These are phyloP conservation scores for Eleusine indica DNA, from an alignment of 176 grass and related monocot genomes.

Conservation along the genomic window DNA sequence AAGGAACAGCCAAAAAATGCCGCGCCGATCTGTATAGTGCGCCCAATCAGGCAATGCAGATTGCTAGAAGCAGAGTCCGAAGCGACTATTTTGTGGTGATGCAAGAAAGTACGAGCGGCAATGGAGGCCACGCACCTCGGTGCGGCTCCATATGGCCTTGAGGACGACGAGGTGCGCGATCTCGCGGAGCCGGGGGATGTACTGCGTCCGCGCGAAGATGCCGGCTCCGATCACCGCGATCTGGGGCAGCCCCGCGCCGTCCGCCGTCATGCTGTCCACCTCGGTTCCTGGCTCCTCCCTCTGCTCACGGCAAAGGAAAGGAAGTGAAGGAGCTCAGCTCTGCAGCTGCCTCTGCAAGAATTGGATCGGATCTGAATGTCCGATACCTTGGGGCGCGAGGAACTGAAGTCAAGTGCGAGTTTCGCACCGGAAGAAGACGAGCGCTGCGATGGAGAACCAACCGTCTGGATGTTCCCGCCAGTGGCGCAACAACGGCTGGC, in stretches of 20 bases:
- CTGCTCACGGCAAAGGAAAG: background rate
- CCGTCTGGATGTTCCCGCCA: background rate
- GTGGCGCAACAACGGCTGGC: background rate
- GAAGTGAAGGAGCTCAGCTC: no score
- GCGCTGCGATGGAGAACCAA: background rate
- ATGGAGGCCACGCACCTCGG: conserved; percentile 36
- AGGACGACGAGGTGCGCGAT: conserved; percentile 71
- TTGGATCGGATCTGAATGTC: conserved; percentile 14
- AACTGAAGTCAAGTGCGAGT: background rate
- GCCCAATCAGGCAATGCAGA: conserved; percentile 12
- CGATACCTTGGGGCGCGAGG: background rate
- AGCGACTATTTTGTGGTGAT: background rate
- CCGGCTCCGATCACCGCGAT: conserved; percentile 84
- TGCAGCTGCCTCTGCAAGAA: background rate
- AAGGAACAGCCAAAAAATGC: background rate
- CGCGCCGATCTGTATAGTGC: background rate
- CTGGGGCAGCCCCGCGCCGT: conserved; percentile 41
- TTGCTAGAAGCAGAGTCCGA: background rate
- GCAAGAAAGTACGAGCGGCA: background rate
- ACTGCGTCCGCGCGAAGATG: conserved; percentile 89
- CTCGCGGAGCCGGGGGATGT: conserved; percentile 87
- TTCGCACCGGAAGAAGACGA: background rate
- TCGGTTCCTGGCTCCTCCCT: background rate
- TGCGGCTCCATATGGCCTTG: conserved; percentile 91
- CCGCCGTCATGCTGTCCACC: conserved; percentile 14